Evolutionary conservation across 2,329 filamentous ascomycete genomes (phyloP).

Genomic region (Microcyclospora pomicola): DNA sequence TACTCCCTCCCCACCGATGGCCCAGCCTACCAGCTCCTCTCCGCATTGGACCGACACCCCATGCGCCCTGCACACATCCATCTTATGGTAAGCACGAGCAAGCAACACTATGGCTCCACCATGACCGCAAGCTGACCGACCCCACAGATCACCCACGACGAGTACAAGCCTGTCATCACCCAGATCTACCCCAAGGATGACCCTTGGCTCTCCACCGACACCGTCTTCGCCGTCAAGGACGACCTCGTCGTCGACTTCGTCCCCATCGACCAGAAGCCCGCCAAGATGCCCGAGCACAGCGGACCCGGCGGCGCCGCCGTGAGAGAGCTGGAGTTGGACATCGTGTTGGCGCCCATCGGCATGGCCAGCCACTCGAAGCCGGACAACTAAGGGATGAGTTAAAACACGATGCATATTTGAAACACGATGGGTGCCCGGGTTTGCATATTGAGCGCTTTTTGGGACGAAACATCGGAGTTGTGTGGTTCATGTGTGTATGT

Average conservation of each 20-base stretch:
- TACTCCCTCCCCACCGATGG: slow-evolving; percentile 57
- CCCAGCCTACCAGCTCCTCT: slow-evolving; percentile 40
- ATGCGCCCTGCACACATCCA: slow-evolving; percentile 51
- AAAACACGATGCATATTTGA: too few species aligned
- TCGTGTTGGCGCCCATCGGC: slow-evolving; percentile 36
- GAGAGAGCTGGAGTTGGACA: slow-evolving; percentile 46
- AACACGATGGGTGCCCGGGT: too few species aligned
- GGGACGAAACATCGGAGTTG: too few species aligned
- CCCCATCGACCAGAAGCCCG: slow-evolving; percentile 38
- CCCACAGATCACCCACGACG: slow-evolving; percentile 31
- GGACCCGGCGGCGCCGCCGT: slow-evolving; percentile 19
- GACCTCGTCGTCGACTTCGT: slow-evolving; percentile 45
- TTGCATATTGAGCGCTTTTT: too few species aligned
- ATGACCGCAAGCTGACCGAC: slow-evolving; percentile 6
- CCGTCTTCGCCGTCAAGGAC: slow-evolving; percentile 49
- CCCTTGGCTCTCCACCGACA: slow-evolving; percentile 43
- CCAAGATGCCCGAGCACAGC: slow-evolving; percentile 29
- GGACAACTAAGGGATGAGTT: slow-evolving; percentile 1
- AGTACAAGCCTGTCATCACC: slow-evolving; percentile 43
- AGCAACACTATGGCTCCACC: slow-evolving; percentile 11
- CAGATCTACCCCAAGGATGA: slow-evolving; percentile 47
- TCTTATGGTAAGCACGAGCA: slow-evolving; percentile 31
- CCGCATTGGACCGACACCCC: slow-evolving; percentile 42
- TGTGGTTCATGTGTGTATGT: too few species aligned
- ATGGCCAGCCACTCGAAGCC: slow-evolving; percentile 5